Evolutionary conservation across 148 eudicot genomes (phyloP), one percentile per base, ranked within the genome.

Genomic region (Dysphania ambrosioides): DNA sequence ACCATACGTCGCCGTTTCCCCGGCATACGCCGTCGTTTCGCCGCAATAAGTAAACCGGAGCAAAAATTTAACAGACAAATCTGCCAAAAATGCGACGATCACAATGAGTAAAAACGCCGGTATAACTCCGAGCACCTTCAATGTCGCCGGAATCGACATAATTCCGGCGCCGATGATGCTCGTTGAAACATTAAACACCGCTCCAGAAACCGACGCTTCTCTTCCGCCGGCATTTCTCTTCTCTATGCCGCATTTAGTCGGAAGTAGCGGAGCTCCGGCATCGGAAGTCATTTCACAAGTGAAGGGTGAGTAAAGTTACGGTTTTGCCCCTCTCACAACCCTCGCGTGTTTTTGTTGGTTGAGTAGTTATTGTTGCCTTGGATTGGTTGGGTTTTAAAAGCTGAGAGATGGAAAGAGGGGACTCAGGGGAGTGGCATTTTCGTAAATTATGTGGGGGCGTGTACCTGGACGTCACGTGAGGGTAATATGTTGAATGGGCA

Each of bases 81-180:
- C 98, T 34, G 88, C 96, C 79, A 94, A 57, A 0, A 88, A 12
- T 6, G 90, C 98, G 29, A 94, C 86, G 61, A 85, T 32, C 2
- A 82, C 82, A 6, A 94, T 87, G 64, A 88, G 51, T 1, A 82
- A 9, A 15, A 90, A 81, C 2, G 98, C 98, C 15, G 97, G 98
- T 23, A 84, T 71, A 1, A 94, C 92, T 5, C 97, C 98, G 0
- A 94, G 68, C 13, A 94, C 96, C 86, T 90, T 94, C 7, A 94
- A 80, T 7, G 98, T 94, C 16, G 96, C 98, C 23, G 98, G 98
- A 18, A 94, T 86, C 0, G 97, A 94, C 98, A 94, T 94, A 47
- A 94, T 91, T 68, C 98, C 98, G 0, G 96, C 97, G 0, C 98
- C 98, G 0, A 94, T 85, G 23, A 90, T 94, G 84, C 92, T 88